Evolutionary conservation across 331 rosid species (phyloP).

Genomic region (Quercus phellos): DNA sequence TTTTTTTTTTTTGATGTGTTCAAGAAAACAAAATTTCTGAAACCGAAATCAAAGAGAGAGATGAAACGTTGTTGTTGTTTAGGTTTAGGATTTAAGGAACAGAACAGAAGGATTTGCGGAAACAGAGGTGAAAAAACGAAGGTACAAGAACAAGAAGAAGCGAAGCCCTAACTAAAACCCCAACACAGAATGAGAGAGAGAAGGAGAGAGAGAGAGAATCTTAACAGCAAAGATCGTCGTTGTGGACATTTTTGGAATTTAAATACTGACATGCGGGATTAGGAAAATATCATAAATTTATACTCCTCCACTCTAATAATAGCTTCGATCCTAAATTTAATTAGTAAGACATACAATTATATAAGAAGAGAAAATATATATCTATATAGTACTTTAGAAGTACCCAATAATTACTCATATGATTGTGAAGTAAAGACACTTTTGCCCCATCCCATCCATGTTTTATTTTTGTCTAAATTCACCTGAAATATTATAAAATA

Average conservation of each 20-base stretch:
- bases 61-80: not conserved
- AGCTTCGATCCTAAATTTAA: too few relatives aligned
- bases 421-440: too few relatives aligned
- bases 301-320: too few relatives aligned
- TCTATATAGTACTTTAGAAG: fast-evolving
- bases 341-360: fast-evolving
- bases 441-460: too few relatives aligned
- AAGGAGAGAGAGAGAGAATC: too few relatives aligned
- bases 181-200: not conserved
- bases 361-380: fast-evolving
- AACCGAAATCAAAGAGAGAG: not conserved
- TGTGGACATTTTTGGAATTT: too few relatives aligned
- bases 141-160: not conserved
- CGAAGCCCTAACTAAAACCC: not conserved
- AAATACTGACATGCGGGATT: too few relatives aligned
- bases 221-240: too few relatives aligned
- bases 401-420: too few relatives aligned
- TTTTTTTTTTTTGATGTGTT: not conserved
- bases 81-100: not conserved
- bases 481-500: too few relatives aligned
- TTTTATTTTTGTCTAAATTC: too few relatives aligned
- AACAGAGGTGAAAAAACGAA: not conserved
- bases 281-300: too few relatives aligned
- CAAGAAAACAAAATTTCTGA: not conserved
- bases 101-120: not conserved